Percentiles rank a stretch among this genome's conserved stretches.
Conservation (phyloP, 2,329 filamentous ascomycete genomes). For the Canariomyces notabilis region DNA sequence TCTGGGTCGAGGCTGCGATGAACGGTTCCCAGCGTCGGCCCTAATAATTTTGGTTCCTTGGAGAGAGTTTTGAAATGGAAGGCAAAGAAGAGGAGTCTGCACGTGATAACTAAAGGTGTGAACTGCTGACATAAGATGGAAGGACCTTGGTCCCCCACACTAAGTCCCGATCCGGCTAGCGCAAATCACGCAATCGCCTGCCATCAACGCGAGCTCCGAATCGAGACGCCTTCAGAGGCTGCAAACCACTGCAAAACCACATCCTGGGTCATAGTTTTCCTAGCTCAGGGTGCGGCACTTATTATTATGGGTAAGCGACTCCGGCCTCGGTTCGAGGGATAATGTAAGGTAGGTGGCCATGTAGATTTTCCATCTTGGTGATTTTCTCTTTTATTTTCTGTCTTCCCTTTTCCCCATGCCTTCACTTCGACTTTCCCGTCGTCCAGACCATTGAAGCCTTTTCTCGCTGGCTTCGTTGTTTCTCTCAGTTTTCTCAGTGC, state of each 20-base stretch:
- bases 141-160: conserved; percentile 16
- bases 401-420: conserved; percentile 5
- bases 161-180: conserved; percentile 18
- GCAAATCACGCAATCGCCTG: conserved; percentile 15
- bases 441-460: neutral
- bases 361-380: too few species aligned
- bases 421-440: neutral
- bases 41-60: too few species aligned
- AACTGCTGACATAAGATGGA: too few species aligned
- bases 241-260: too few species aligned
- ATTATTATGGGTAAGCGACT: neutral
- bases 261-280: neutral
- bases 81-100: too few species aligned
- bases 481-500: conserved; percentile 19
- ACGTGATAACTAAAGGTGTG: too few species aligned
- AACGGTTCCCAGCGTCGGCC: too few species aligned
- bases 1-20: too few species aligned
- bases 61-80: too few species aligned
- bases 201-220: conserved; percentile 11
- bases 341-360: neutral
- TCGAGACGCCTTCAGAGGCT: neutral
- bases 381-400: conserved; percentile 4
- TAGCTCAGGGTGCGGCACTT: neutral
- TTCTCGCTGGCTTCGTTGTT: conserved; percentile 21
- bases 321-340: neutral